These are phyloP conservation scores for Leccinellum albellum DNA, from an alignment of 768 basidiomycete genomes.

Conservation along the genomic window DNA sequence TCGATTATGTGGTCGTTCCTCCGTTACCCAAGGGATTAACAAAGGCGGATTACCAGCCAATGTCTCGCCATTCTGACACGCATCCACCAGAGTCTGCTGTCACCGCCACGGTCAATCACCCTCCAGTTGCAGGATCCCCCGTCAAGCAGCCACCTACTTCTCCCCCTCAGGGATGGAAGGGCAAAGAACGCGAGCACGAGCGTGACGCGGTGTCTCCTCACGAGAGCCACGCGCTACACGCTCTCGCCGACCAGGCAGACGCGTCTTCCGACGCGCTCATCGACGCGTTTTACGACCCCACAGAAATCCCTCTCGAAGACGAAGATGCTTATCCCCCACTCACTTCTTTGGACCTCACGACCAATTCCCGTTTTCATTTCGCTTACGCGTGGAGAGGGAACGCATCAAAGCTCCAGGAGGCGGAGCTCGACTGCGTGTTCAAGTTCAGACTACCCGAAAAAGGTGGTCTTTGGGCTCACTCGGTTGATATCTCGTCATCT, in stretches of 20 bases:
- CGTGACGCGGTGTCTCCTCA: not conserved
- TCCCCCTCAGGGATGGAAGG: slow-evolving; percentile 10
- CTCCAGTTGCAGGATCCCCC: not conserved
- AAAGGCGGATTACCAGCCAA: slow-evolving; percentile 18
- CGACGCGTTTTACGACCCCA: slow-evolving; percentile 12
- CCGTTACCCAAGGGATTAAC: slow-evolving; percentile 18
- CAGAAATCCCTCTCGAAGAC: slow-evolving; percentile 13
- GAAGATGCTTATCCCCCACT: slow-evolving; percentile 18
- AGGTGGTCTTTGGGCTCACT: slow-evolving; percentile 2
- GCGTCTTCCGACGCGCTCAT: not conserved
- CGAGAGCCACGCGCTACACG: not conserved
- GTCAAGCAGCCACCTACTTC: not conserved
- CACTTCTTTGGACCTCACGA: slow-evolving; percentile 9
- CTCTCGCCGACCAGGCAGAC: not conserved
- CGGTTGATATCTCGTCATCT: not conserved
- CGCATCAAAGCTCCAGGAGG: slow-evolving; percentile 10
- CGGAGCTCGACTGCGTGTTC: slow-evolving; percentile 5
- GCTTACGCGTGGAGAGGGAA: slow-evolving; percentile 16
- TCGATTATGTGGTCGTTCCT: slow-evolving; percentile 23
- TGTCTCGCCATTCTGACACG: not conserved
- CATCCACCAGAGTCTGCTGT: not conserved
- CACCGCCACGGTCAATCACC: not conserved
- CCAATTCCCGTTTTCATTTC: slow-evolving; percentile 26
- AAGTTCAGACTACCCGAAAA: not conserved
- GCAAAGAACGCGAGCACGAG: slow-evolving; percentile 24